phyloP scores from a whole-genome alignment of 2,329 filamentous ascomycete genomes.

The Aaosphaeria pasadenensis region DNA sequence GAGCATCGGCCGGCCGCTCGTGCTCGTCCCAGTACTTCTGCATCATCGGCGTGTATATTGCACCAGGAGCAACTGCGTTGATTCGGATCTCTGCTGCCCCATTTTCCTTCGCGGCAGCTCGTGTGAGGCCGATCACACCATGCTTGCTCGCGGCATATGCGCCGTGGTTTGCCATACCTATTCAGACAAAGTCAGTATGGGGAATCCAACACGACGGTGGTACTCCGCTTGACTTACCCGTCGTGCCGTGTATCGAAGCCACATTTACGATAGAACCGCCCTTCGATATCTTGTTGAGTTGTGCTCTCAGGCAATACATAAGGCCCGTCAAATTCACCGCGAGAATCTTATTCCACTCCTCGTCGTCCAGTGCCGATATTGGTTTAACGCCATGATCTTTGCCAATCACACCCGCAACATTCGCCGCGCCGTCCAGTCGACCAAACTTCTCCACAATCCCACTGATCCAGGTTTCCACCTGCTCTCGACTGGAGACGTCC shows the following conservation, averaged over 20 bases:
- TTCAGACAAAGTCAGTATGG: constrained; percentile 10
- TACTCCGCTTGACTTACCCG: too few relatives aligned
- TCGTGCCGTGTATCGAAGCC: constrained; percentile 49
- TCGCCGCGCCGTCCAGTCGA: constrained; percentile 35
- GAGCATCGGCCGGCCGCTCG: constrained; percentile 1
- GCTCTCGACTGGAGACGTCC: constrained; percentile 46
- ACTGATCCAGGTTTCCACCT: constrained; percentile 54
- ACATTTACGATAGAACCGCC: constrained; percentile 42
- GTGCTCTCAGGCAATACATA: constrained; percentile 38
- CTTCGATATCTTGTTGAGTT: constrained; percentile 38
- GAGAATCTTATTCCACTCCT: constrained; percentile 40
- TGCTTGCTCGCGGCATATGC: constrained; percentile 40
- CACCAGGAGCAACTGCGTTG: constrained; percentile 2
- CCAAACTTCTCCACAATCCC: constrained; percentile 47
- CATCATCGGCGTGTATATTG: not conserved
- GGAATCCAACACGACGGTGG: too few relatives aligned
- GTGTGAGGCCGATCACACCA: constrained; percentile 40
- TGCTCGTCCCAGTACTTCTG: not conserved
- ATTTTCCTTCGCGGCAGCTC: constrained; percentile 38
- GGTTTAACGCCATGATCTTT: constrained; percentile 15
- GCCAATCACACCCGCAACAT: constrained; percentile 48
- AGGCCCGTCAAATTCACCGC: constrained; percentile 38
- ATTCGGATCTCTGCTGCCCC: constrained; percentile 39
- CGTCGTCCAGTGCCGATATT: constrained; percentile 30
- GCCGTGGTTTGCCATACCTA: constrained; percentile 38